Evolutionary conservation across 129 eudicot genomes (phyloP), one percentile per base, ranked within the genome.

Genomic region (Logfia minima): DNA sequence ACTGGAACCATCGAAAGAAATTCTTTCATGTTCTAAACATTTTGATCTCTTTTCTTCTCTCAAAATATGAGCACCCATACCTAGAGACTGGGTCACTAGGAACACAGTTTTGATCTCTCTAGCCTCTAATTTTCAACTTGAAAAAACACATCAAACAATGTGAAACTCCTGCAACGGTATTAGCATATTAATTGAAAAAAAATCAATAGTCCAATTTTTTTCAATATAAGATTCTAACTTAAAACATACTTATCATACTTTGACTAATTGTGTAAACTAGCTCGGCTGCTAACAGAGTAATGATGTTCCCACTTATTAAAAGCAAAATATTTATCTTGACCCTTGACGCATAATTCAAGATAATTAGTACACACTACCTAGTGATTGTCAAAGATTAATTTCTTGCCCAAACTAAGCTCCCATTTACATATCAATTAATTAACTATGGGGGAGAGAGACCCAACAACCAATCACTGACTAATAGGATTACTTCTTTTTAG

Each of bases 351-450:
- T 34, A 7, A 34, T 34, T 34, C 37, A 34, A 34, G 37, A 34
- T 34, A 4, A 34, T 34, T 34, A 0, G 8, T 34, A 41, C 29
- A 71, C 29, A 72, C 48, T 26, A 32, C 35, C 35, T 32, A 32
- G 9, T 37, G 41, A 7, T 37, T 37, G 41, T 6, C 41, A 1
- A 37, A 37, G 48, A 41, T 10, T 2, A 9, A 63, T 63, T 63
- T 64, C 69, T 64, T 29, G 41, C 69, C 41, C 41, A 64, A 29
- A 64, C 41, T 64, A 64, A 29, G 21, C 22, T 64, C 35, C 41
- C 69, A 64, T 11, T 64, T 3, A 29, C 3, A 63, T 6, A 28
- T 3, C 13, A 11, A 62, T 10, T 5, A 4, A 34, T 34, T 34
- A 34, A 34, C 29, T 34, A 34, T 4, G 21, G 17, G 14, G 16